A percentile compares a stretch with the other conserved stretches of the same genome.
Evolutionary conservation across 164 flowering plant genomes (phyloP).

Genomic region (Berberis thunbergii): DNA sequence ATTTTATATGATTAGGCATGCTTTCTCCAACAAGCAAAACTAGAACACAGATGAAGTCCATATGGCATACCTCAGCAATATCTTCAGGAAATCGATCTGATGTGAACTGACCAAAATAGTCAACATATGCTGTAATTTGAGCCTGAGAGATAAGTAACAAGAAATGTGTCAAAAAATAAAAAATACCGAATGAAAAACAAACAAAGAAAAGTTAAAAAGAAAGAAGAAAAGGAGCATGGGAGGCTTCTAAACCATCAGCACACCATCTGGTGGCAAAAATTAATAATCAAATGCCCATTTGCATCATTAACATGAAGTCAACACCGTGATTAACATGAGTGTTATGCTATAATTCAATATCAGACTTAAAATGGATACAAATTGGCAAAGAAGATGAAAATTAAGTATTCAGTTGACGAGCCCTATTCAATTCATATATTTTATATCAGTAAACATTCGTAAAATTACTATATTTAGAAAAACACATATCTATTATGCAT

Average conservation of each 20-base stretch:
- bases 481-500: too few species aligned
- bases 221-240: not conserved
- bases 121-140: constrained; percentile 87
- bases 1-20: not conserved
- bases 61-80: constrained; percentile 71
- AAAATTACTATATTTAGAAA: too few species aligned
- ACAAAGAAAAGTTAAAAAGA: not conserved
- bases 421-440: too few species aligned
- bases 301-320: too few species aligned
- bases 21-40: not conserved
- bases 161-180: not conserved
- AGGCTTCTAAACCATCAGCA: too few species aligned
- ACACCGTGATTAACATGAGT: too few species aligned
- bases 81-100: constrained; percentile 89
- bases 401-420: too few species aligned
- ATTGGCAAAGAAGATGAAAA: too few species aligned
- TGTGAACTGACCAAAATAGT: constrained; percentile 85
- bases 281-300: not conserved
- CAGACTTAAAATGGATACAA: too few species aligned
- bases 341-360: too few species aligned
- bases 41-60: not conserved
- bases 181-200: not conserved
- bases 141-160: constrained; percentile 30
- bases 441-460: too few species aligned
- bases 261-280: too few species aligned